Conservation (phyloP, 176 grass and related monocot species). For the Bonia amplexicaulis region DNA sequence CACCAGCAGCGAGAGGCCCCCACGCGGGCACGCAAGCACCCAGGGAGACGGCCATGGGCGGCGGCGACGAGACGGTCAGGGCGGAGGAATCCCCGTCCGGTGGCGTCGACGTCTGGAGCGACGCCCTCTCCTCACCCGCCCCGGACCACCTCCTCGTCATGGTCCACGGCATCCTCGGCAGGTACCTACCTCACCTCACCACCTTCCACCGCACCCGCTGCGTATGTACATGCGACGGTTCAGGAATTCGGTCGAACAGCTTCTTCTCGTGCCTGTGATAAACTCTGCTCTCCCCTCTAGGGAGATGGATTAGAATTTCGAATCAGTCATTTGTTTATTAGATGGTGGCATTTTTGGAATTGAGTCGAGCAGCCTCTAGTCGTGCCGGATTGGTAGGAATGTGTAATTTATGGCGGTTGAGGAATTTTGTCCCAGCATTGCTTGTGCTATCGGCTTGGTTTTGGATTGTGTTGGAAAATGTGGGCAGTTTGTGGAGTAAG, state of each 20-base stretch:
- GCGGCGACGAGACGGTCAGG: background rate
- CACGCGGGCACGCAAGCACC: no score
- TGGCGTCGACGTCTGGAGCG: conserved; percentile 58
- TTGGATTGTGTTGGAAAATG: background rate
- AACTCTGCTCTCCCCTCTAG: background rate
- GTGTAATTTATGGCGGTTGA: background rate
- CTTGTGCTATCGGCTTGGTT: background rate
- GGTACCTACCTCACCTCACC: conserved; percentile 12
- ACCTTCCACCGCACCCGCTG: background rate
- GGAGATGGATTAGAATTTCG: background rate
- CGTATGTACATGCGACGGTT: background rate
- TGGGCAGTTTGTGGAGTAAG: background rate
- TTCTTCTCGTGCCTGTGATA: background rate
- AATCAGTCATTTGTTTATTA: no score
- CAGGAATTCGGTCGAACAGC: background rate
- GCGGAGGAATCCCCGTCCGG: conserved; percentile 34
- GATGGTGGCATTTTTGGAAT: background rate
- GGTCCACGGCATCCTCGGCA: conserved; percentile 80
- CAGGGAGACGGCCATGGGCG: background rate
- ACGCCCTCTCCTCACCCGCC: conserved; percentile 35
- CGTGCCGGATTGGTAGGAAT: background rate
- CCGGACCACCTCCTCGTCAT: conserved; percentile 70
- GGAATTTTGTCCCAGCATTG: background rate
- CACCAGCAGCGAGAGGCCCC: no score
- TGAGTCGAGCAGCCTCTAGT: background rate